These are phyloP conservation scores for Pythium phragmiticola DNA, from an alignment of 352 stramenopile species.

Conservation along the genomic window DNA sequence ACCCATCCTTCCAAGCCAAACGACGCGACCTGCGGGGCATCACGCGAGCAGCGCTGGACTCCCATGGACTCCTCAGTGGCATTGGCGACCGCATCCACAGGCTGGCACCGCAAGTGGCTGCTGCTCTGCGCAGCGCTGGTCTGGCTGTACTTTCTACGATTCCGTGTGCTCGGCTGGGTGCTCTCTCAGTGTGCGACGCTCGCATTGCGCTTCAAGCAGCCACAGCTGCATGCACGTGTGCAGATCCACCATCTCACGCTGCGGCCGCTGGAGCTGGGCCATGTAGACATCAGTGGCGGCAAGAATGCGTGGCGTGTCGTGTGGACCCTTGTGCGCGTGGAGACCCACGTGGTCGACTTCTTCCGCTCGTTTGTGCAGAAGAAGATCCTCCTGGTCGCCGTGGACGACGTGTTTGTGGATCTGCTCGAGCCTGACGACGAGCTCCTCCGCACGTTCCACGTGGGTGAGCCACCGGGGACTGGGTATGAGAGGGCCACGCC, in stretches of 20 bases:
- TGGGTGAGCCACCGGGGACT: constrained; percentile 19
- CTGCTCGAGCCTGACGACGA: constrained; percentile 40
- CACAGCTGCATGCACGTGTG: constrained; percentile 26
- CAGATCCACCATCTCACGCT: constrained; percentile 48
- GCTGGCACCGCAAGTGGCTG: constrained; percentile 71
- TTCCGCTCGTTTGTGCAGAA: constrained; percentile 73
- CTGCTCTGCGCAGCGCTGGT: constrained; percentile 34
- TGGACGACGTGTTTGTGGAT: constrained; percentile 46
- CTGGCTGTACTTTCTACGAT: constrained; percentile 58
- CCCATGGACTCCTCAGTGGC: neutral
- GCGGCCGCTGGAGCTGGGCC: constrained; percentile 41
- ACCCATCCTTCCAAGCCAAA: neutral
- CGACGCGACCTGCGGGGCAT: neutral
- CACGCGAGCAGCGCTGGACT: constrained; percentile 1
- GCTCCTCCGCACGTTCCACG: constrained; percentile 17
- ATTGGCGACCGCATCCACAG: neutral
- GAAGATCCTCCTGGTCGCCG: constrained; percentile 61
- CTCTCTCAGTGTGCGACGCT: constrained; percentile 43
- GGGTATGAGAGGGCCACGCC: neutral
- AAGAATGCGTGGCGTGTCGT: constrained; percentile 39
- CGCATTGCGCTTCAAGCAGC: constrained; percentile 29
- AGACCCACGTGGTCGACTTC: constrained; percentile 57
- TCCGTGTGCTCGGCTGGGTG: constrained; percentile 49
- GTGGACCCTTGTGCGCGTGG: constrained; percentile 46
- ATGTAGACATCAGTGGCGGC: constrained; percentile 39